These are phyloP conservation scores for Cavenderia fasciculata DNA, from an alignment of 78 protist species.

Conservation along the genomic window DNA sequence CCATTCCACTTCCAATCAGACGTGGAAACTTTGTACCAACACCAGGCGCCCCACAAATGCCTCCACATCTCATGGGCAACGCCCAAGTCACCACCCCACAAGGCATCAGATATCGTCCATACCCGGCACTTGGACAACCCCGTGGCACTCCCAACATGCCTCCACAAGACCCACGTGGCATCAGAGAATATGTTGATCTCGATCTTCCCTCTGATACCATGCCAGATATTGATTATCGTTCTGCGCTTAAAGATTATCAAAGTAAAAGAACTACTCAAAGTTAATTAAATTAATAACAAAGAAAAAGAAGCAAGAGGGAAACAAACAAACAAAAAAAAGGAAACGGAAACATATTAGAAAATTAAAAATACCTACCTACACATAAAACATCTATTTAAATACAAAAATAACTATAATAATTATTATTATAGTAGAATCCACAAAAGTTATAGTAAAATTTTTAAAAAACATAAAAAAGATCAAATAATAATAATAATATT, in stretches of 20 bases:
- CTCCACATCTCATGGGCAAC: background rate
- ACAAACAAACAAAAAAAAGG: no score
- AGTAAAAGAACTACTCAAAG: slow-evolving; percentile 31
- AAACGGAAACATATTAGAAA: no score
- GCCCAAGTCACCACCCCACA: slow-evolving; percentile 1
- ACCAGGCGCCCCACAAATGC: background rate
- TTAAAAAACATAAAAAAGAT: no score
- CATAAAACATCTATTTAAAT: no score
- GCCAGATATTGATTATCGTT: slow-evolving; percentile 62
- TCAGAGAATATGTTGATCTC: slow-evolving; percentile 68
- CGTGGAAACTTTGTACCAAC: background rate
- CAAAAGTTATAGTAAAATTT: no score
- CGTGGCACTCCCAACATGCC: background rate
- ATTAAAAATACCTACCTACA: no score
- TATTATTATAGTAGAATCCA: no score
- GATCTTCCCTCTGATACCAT: slow-evolving; percentile 44
- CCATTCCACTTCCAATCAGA: slow-evolving; percentile 5
- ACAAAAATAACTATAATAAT: no score
- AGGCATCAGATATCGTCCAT: slow-evolving; percentile 45
- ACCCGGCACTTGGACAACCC: slow-evolving; percentile 12
- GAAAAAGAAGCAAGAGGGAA: background rate
- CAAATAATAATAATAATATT: no score
- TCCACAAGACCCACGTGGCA: slow-evolving; percentile 59
- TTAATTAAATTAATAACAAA: background rate
- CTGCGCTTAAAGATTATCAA: slow-evolving; percentile 65